Percentiles rank a stretch among this genome's conserved stretches.
These are phyloP conservation scores for Acanthamoeba castellanii DNA, from an alignment of 208 protist genomes.

Conservation along the genomic window DNA sequence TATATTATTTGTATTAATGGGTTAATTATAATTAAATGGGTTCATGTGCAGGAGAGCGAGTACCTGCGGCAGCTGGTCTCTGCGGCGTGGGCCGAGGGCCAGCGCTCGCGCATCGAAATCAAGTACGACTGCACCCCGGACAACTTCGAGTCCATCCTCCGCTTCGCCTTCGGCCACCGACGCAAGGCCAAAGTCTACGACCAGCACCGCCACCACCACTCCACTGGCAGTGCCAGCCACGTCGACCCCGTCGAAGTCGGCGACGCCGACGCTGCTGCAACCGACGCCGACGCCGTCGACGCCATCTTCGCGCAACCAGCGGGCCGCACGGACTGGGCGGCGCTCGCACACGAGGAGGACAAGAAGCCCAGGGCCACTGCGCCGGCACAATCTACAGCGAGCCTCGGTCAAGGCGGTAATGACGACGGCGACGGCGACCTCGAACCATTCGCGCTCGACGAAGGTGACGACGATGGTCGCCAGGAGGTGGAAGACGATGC, in stretches of 20 bases:
- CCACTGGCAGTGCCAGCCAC: too few species aligned
- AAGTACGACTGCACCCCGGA: not conserved
- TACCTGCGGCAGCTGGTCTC: constrained; percentile 18
- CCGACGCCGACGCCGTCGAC: not conserved
- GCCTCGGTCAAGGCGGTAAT: not conserved
- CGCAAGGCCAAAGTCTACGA: not conserved
- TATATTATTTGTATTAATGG: too few species aligned
- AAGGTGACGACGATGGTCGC: not conserved
- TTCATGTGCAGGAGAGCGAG: not conserved
- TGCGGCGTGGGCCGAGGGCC: not conserved
- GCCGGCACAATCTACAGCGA: not conserved
- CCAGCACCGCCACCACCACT: not conserved
- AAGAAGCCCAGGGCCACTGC: not conserved
- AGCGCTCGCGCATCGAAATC: not conserved
- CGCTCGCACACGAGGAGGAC: not conserved
- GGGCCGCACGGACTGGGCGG: not conserved
- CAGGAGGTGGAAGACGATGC: not conserved
- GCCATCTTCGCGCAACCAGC: not conserved
- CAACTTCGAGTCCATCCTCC: constrained; percentile 21
- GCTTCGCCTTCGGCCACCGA: constrained; percentile 13
- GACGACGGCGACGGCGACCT: not conserved
- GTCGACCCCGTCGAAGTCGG: too few species aligned
- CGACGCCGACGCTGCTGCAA: not conserved
- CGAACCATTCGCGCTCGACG: not conserved
- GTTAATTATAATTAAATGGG: not conserved